phyloP scores from a whole-genome alignment of 176 grass and related monocot species.

The Metroxylon sagu region DNA sequence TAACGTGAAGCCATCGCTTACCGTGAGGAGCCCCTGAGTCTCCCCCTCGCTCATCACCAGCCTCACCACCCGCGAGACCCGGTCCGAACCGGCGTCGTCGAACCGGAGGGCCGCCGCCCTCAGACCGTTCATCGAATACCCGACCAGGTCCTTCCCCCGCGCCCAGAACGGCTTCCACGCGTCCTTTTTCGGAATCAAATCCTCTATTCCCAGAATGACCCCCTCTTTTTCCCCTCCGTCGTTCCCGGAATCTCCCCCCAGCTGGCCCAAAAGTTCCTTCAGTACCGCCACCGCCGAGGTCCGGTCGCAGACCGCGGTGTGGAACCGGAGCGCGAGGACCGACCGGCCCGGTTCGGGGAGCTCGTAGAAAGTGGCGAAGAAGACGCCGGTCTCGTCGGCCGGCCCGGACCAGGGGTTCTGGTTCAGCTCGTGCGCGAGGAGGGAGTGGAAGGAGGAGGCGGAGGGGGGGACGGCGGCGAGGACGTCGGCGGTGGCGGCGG shows the following conservation, averaged over 20 bases:
- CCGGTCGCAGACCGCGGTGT: constrained; percentile 65
- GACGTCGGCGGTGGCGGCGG: constrained; percentile 9
- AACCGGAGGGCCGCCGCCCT: constrained; percentile 58
- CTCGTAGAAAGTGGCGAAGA: constrained; percentile 58
- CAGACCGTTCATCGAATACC: constrained; percentile 85
- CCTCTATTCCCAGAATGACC: constrained; percentile 30
- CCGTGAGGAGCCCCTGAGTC: constrained; percentile 52
- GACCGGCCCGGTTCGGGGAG: constrained; percentile 14
- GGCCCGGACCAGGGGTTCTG: constrained; percentile 47
- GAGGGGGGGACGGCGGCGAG: not conserved
- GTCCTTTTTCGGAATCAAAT: constrained; percentile 59
- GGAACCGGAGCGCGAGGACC: constrained; percentile 56
- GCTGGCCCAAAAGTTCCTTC: constrained; percentile 39
- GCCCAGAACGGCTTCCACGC: constrained; percentile 82
- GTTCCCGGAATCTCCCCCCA: constrained; percentile 12
- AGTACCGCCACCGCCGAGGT: constrained; percentile 33
- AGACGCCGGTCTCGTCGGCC: constrained; percentile 25
- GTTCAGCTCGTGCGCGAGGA: constrained; percentile 86
- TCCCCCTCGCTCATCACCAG: constrained; percentile 41
- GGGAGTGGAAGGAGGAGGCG: constrained; percentile 31
- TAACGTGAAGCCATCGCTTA: constrained; percentile 16
- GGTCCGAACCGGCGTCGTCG: constrained; percentile 35
- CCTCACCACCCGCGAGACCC: constrained; percentile 49
- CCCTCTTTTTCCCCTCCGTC: constrained; percentile 23
- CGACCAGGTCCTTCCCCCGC: constrained; percentile 68